Base-by-base conservation (phyloP, 2,329 filamentous ascomycete species). In the Aspergillus sp. region DNA sequence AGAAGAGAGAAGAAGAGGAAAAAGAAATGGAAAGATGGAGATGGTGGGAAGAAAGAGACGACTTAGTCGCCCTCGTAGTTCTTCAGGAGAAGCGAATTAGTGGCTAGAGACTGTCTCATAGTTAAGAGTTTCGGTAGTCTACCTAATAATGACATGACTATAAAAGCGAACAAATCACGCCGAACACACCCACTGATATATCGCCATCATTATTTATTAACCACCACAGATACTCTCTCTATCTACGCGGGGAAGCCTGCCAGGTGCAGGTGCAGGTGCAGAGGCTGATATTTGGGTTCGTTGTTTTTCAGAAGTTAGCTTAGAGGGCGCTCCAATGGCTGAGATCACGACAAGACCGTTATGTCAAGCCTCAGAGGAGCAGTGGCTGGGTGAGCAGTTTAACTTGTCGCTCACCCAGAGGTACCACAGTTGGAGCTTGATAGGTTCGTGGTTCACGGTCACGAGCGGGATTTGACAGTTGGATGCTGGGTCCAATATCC, bases 351-450 rank as follows among this genome's bases (percentile, higher is more conserved):
- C 56, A 47, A 55, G 52, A 48, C 47, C 46, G 27, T 27, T 34
- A 30, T 54, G 44, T 48, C 22, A 49, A 54, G 50, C 34, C 50
- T 52, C 51, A 11, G 41, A 27, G 30, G 33, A 49, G 34, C 27
- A 53, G 48, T 45, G 51, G 51, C 48, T 44, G 20, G 54, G 34
- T 41, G 30, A 48, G 49, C 40, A 51, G 33, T 51, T 54, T 46
- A 58, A 60, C 54, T 53, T 56, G 58, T 57, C 58, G 51, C 57
- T 63, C 57, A 54, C 48, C 39, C 54, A 60, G 56, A 63, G 46
- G 59, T 63, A 63, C 62, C 61, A 61, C 52, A 63, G 53, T 60
- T 57, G 57, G 59, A 54, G 54, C 51, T 48, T 51, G 33, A 47
- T 24, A 51, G 57, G 56, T 51, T 60, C 52, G 44, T 56, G 59